Conservation (phyloP, 495 filamentous ascomycete species). For the Penicillium canariense region DNA sequence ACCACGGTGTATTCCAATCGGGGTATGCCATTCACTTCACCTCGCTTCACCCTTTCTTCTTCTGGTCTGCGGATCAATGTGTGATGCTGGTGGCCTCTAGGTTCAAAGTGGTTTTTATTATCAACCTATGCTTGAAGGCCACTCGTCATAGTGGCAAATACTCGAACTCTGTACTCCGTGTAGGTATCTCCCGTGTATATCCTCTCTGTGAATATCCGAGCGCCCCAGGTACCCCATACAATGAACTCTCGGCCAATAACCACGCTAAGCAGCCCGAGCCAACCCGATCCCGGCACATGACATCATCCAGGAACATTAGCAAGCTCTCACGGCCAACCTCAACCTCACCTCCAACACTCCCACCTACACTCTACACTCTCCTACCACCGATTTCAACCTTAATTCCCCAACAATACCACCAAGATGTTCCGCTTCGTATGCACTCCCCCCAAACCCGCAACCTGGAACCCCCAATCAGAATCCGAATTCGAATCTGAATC, state of each 20-base stretch:
- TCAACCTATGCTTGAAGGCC: too few species aligned
- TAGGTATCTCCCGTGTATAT: too few species aligned
- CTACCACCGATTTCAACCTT: not conserved
- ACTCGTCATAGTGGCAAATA: too few species aligned
- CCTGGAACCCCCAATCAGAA: too few species aligned
- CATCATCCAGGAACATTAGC: slow-evolving; percentile 22
- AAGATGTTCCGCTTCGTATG: slow-evolving; percentile 49
- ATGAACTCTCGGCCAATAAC: not conserved
- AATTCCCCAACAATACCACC: slow-evolving; percentile 7
- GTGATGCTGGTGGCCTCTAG: too few species aligned
- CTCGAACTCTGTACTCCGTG: too few species aligned
- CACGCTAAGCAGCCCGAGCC: slow-evolving; percentile 1
- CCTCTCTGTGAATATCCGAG: not conserved
- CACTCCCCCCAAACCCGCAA: slow-evolving; percentile 1
- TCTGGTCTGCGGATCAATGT: too few species aligned
- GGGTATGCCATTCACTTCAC: too few species aligned
- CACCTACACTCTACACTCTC: not conserved
- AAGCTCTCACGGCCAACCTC: not conserved
- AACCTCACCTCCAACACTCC: slow-evolving; percentile 1
- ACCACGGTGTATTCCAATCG: too few species aligned
- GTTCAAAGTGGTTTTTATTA: too few species aligned
- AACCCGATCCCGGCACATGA: slow-evolving; percentile 25
- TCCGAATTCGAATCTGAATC: too few species aligned
- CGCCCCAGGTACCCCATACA: not conserved
- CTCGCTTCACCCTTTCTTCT: too few species aligned